These are phyloP conservation scores for Coemansia sp. DNA, from an alignment of 192 early-diverging fungal genomes.

Conservation along the genomic window DNA sequence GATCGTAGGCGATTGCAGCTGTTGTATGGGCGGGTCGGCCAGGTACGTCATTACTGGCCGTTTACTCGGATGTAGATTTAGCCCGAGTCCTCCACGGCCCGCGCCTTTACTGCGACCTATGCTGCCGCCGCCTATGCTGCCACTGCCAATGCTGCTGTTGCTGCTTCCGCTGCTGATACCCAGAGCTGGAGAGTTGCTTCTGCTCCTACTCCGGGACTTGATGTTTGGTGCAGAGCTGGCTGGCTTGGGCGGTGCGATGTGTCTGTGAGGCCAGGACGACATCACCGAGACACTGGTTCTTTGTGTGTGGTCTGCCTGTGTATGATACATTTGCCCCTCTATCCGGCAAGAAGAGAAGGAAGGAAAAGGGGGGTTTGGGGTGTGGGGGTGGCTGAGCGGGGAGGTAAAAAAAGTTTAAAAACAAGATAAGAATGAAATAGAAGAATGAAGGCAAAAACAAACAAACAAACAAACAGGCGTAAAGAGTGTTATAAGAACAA, in stretches of 20 bases:
- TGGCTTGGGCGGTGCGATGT: neutral
- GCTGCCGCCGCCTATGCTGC: neutral
- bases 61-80: constrained; percentile 11
- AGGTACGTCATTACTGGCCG: constrained; percentile 4
- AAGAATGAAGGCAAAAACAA: constrained; percentile 5
- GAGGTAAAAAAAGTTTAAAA: neutral
- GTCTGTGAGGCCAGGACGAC: constrained; percentile 7
- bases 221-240: neutral
- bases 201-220: constrained; percentile 5
- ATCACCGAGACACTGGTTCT: constrained; percentile 2
- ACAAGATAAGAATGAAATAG: neutral
- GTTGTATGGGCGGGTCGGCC: constrained; percentile 11
- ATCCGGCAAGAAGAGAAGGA: neutral
- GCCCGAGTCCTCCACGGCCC: constrained; percentile 18
- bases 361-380: neutral
- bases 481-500: no score
- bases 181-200: constrained; percentile 10
- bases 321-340: constrained; percentile 2
- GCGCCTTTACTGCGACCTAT: constrained; percentile 8
- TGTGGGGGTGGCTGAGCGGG: neutral
- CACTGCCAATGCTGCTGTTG: constrained; percentile 3
- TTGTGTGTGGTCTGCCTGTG: constrained; percentile 9
- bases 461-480: neutral
- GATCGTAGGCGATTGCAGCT: constrained; percentile 45
- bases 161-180: constrained; percentile 1